Base-by-base conservation (phyloP, 345 rosid species). In the Salix exigua region DNA sequence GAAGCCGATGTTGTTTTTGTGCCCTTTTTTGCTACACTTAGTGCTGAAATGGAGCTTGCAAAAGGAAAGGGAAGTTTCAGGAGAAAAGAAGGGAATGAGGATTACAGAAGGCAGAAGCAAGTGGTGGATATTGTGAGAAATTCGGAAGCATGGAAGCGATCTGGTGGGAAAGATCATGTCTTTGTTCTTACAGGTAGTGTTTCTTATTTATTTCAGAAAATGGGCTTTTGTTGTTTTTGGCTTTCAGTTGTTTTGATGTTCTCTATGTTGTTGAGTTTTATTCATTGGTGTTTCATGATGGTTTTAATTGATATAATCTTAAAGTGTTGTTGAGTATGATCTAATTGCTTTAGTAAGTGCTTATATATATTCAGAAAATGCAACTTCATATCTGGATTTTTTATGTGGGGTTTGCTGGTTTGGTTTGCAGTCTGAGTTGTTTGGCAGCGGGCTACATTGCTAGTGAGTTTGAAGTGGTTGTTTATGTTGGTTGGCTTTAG, bases 31-130 rank as follows among this genome's bases (percentile, higher is more conserved):
- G 96, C 97, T 9, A 86, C 97, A 18, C 31, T 96, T 30, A 96
- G 99, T 65, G 93, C 97, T 21, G 97, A 96, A 78, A 91, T 92
- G 94, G 92, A 96, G 86, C 85, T 96, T 55, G 97, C 82, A n/a
- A 88, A 74, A 73, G 94, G 92, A 17, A 89, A 83, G 74, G 93
- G 88, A 4, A 83, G 82, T 30, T 96, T 96, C 48, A 86, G 89
- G 85, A 91, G 82, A 85, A 93, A 90, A 76, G 79, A 74, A 68
- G 89, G 92, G 37, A 96, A 93, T 68, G 92, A 88, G 65, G 98
- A 93, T 80, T 96, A 91, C 71, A 75, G 53, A 66, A 83, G 99
- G 83, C 98, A 96, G 87, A 93, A 80, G 76, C 75, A 89, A 71
- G 96, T 84, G 38, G 58, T 93, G 72, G 88, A 92, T 66, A 74